A percentile compares a stretch with the other conserved stretches of the same genome.
phyloP scores from a whole-genome alignment of 23 red algal species.

The Cyanidium caldarium region DNA sequence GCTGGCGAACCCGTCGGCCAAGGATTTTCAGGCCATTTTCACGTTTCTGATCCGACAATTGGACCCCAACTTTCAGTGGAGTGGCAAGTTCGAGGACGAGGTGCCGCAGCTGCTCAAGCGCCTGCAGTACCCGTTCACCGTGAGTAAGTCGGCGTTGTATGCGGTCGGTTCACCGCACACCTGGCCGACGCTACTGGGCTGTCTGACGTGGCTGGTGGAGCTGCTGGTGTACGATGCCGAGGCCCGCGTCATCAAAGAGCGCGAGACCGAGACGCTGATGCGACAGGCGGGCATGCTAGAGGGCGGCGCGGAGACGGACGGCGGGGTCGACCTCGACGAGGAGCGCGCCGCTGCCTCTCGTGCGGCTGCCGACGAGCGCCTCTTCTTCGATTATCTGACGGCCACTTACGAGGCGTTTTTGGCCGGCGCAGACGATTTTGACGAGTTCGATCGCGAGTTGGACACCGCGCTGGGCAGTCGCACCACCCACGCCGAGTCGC shows the following conservation, averaged over 20 bases:
- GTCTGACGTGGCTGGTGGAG: constrained; percentile 62
- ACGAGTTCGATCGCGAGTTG: constrained; percentile 16
- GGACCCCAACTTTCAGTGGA: constrained; percentile 63
- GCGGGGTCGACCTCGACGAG: not conserved
- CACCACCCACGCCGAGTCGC: not conserved
- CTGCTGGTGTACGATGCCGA: constrained; percentile 53
- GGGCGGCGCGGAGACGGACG: not conserved
- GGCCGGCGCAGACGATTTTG: constrained; percentile 9
- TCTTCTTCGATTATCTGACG: constrained; percentile 22
- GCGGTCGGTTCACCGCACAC: constrained; percentile 84
- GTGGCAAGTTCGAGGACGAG: constrained; percentile 70
- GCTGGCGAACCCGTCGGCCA: constrained; percentile 41
- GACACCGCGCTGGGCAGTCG: not conserved
- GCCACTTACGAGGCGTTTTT: constrained; percentile 14
- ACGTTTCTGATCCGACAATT: constrained; percentile 68
- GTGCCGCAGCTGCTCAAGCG: constrained; percentile 42
- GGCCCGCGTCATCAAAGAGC: not conserved
- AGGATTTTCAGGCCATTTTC: constrained; percentile 78
- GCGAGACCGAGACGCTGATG: not conserved
- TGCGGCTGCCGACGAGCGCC: not conserved
- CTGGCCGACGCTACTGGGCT: constrained; percentile 76
- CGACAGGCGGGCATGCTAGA: not conserved
- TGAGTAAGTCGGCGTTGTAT: constrained; percentile 55
- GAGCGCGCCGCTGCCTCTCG: not conserved
- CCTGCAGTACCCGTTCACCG: constrained; percentile 64